Evolutionary conservation across 2,329 filamentous ascomycete genomes (phyloP), one percentile per base, ranked within the genome.

Genomic region (Hypoxylon sp.): DNA sequence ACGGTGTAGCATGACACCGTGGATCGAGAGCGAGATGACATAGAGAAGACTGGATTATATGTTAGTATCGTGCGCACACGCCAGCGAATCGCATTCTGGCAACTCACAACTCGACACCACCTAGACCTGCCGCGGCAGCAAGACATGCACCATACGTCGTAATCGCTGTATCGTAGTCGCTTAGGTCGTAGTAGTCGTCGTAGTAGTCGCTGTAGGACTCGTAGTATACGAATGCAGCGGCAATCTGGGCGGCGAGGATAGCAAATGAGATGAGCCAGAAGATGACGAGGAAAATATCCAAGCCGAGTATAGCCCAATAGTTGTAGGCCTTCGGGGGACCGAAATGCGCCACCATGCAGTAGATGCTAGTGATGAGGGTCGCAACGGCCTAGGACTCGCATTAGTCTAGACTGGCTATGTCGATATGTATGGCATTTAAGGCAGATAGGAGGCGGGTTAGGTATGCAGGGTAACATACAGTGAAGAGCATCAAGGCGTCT

Each of bases 241-340:
- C 75, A 9, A 80, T 75, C 42, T 79, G 70, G 14, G 78, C 70
- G 6, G 81, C 81, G 8, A 81, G 72, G 14, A 82, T 68, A 11
- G 78, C 80, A 40, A 84, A 81, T 1, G 80, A 77, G 53, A 76
- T 69, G 33, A 85, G 75, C 85, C 85, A 88, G 73, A 87, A 83
- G 58, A 88, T 63, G 55, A 84, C 72, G 28, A 84, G 79, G 60
- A 83, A 79, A 18, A 83, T 79, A 66, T 88, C 85, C 36, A 87
- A 76, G 20, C 77, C 78, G 2, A 87, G 74, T 6, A 84, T 78
- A 24, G 82, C 82, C 81, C 83, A 86, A 75, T 84, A 84, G 74
- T 87, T 87, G 75, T 83, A 86, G 18, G 78, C 70, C 2, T 73
- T 73, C n/a, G 80, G 77, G 0, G 76, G 71, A 20, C 76, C 77